Percentiles rank a stretch among this genome's conserved stretches.
Evolutionary conservation across 768 basidiomycete species (phyloP).

Genomic region (Peribolospora baueri): DNA sequence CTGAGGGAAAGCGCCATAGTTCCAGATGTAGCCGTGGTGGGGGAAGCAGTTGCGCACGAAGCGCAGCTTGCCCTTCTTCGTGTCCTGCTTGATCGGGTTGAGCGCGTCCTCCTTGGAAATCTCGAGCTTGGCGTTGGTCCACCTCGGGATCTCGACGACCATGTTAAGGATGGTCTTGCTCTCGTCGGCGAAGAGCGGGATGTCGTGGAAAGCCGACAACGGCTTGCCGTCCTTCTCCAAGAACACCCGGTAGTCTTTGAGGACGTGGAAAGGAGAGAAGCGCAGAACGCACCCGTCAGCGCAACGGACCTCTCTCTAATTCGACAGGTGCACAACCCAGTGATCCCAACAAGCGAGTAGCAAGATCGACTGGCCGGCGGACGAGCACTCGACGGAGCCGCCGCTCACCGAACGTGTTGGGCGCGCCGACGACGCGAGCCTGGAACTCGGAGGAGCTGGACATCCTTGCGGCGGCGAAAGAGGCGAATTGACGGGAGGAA

Average conservation of each 20-base stretch:
- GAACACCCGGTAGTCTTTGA: conserved; percentile 74
- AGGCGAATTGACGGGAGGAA: no score
- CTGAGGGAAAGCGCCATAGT: conserved; percentile 98
- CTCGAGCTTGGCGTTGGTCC: conserved; percentile 99
- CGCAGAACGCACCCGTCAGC: conserved; percentile 7
- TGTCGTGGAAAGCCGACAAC: conserved; percentile 77
- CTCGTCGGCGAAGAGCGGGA: conserved; percentile 87
- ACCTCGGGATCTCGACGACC: conserved; percentile 89
- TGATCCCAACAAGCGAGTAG: not conserved
- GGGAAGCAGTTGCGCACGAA: conserved; percentile 99
- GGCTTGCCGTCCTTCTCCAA: conserved; percentile 71
- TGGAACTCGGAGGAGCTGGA: conserved; percentile 22
- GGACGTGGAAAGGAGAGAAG: not conserved
- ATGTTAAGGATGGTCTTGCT: conserved; percentile 92
- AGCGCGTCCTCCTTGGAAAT: conserved; percentile 93
- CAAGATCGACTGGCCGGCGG: no score
- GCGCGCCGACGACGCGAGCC: conserved; percentile 55
- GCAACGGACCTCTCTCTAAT: conserved; percentile 11
- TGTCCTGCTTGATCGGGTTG: conserved; percentile 99
- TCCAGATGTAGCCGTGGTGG: conserved; percentile 99
- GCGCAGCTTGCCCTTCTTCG: conserved; percentile 85
- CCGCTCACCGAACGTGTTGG: conserved; percentile 69
- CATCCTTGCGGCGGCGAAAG: no score
- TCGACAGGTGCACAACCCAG: conserved; percentile 3
- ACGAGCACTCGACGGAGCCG: not conserved